These are phyloP conservation scores for Termitomyces titanicus DNA, from an alignment of 768 basidiomycete genomes.

Conservation along the genomic window DNA sequence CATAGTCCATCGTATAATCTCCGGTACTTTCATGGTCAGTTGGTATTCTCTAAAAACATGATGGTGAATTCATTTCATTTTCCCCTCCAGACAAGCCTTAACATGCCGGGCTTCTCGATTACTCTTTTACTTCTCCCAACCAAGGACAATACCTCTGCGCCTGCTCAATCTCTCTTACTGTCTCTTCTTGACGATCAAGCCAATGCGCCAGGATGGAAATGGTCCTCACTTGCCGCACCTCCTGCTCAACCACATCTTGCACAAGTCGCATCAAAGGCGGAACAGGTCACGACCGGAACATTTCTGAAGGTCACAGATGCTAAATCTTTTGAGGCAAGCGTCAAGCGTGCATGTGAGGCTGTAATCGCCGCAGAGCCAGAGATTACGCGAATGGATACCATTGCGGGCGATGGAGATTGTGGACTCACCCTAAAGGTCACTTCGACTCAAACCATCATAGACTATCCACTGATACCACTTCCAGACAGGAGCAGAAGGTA, in stretches of 20 bases:
- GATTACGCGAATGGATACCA: constrained; percentile 87
- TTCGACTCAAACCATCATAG: neutral
- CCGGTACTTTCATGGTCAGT: constrained; percentile 83
- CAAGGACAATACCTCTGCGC: constrained; percentile 31
- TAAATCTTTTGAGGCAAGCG: constrained; percentile 45
- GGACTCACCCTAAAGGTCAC: constrained; percentile 48
- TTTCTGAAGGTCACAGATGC: constrained; percentile 35
- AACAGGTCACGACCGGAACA: constrained; percentile 8
- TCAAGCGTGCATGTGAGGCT: constrained; percentile 59
- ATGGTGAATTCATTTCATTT: neutral
- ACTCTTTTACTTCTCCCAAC: constrained; percentile 75
- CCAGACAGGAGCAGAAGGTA: constrained; percentile 69
- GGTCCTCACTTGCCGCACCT: constrained; percentile 52
- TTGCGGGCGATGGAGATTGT: constrained; percentile 85
- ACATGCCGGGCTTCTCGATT: constrained; percentile 91
- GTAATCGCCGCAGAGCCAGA: constrained; percentile 81
- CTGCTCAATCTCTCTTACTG: constrained; percentile 43
- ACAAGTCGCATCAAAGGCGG: constrained; percentile 8
- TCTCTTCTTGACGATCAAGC: constrained; percentile 67
- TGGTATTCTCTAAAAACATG: neutral
- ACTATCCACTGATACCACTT: neutral
- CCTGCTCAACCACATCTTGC: constrained; percentile 16
- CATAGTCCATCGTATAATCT: constrained; percentile 56
- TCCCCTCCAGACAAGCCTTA: constrained; percentile 75
- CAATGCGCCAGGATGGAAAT: constrained; percentile 83